Percentiles rank a stretch among this genome's conserved stretches.
Evolutionary conservation across 495 filamentous ascomycete species (phyloP).

Genomic region (Aspergillus ostianus): DNA sequence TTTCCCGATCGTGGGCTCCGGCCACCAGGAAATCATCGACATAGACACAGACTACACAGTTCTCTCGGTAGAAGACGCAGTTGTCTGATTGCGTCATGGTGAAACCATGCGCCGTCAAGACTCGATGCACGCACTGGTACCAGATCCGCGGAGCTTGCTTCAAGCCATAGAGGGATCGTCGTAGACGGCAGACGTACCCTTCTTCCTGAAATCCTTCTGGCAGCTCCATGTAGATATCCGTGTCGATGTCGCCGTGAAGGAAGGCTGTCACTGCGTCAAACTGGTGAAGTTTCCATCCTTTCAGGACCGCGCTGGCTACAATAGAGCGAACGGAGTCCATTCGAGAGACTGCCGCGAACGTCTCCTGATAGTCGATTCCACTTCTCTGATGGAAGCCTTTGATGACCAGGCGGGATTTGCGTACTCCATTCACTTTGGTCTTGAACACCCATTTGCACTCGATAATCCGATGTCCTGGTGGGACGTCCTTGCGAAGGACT

Average conservation of each 20-base stretch:
- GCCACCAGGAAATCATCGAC: slow-evolving; percentile 5
- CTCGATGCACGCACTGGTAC: not conserved
- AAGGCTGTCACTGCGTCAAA: slow-evolving; percentile 1
- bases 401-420: slow-evolving; percentile 3
- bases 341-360: slow-evolving; percentile 6
- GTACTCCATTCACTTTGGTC: slow-evolving; percentile 2
- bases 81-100: slow-evolving; percentile 2
- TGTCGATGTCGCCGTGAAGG: slow-evolving; percentile 4
- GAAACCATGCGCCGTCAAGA: slow-evolving; percentile 1
- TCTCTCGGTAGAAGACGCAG: slow-evolving; percentile 2
- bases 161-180: slow-evolving; percentile 5
- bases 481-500: not conserved
- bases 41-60: slow-evolving; percentile 5
- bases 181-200: slow-evolving; percentile 6
- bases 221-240: slow-evolving; percentile 5
- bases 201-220: slow-evolving; percentile 5
- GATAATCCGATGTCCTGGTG: slow-evolving; percentile 1
- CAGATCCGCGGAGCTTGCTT: slow-evolving; percentile 3
- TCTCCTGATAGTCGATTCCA: slow-evolving; percentile 3
- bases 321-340: slow-evolving; percentile 1
- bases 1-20: slow-evolving; percentile 5
- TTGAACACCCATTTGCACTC: slow-evolving; percentile 7
- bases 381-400: slow-evolving; percentile 3
- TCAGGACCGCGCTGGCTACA: slow-evolving; percentile 4
- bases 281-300: slow-evolving; percentile 2